Base-by-base conservation (phyloP, 2,329 filamentous ascomycete species). In the Aspergillus fructus region DNA sequence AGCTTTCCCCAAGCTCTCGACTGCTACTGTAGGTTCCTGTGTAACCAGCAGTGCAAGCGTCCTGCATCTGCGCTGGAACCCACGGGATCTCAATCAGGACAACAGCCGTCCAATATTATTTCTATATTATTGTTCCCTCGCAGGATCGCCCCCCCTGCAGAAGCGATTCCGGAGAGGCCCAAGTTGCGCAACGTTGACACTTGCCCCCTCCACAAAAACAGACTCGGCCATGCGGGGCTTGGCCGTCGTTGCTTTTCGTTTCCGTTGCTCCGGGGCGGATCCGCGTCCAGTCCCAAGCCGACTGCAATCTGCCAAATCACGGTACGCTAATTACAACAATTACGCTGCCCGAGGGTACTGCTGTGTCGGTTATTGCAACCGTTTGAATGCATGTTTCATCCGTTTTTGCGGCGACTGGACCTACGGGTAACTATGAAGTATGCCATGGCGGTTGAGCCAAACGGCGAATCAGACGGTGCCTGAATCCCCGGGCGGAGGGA, bases 251-350 rank as follows among this genome's bases (percentile, higher is more conserved):
- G 57, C 41, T 53, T 57, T 51, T 55, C 54, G 62, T 72, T 65
- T 72, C 70, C 70, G 69, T 71, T 72, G 64, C 69, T 66, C 70
- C 70, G 70, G 70, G 64, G 66, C 68, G 71, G 53, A 61, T 60
- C 53, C 50, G 46, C 53, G 51, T 30, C 48, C 41, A 21, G 41
- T 59, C 40, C 42, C 40, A 42, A n/a, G 13, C 42, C 48, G 23
- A 48, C 21, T 9, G 17, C 27, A 34, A 13, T 12, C 27, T 34
- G 15, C 24, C 45, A 24, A 48, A 19, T 15, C 11, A 19, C 8
- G 27, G 45, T 48, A 17, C 45, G 24, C 45, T 19, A 34, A 13
- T 48, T 48, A 19, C 45, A 48, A 27, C 43, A 34, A 13, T 33
- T 3, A 11, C 8, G 34, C 15, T n/a, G 45, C 11, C 48, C 48